Percentiles rank a stretch among this genome's conserved stretches.
These are phyloP conservation scores for Begonia loranthoides DNA, from an alignment of 306 rosid species.

Conservation along the genomic window DNA sequence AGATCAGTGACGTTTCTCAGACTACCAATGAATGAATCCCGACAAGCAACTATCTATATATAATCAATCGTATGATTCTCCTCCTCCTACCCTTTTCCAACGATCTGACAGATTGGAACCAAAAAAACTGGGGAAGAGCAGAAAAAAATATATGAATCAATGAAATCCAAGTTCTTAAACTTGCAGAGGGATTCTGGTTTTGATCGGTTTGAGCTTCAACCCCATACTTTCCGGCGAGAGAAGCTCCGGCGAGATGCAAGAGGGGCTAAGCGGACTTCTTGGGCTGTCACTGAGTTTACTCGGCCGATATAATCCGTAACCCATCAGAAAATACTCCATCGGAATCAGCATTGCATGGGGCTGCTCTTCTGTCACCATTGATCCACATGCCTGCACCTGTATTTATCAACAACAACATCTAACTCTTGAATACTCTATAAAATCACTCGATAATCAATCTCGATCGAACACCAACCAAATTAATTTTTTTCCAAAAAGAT, in stretches of 20 bases:
- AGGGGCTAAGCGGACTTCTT: slow-evolving; percentile 72
- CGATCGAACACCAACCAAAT: too few species aligned
- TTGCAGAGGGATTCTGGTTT: slow-evolving; percentile 43
- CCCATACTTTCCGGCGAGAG: slow-evolving; percentile 99
- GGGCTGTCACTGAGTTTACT: slow-evolving; percentile 59
- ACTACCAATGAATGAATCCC: too few species aligned
- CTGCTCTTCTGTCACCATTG: slow-evolving; percentile 95
- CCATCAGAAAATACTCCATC: slow-evolving; percentile 80
- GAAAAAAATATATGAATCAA: too few species aligned
- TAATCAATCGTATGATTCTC: too few species aligned
- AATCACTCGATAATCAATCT: too few species aligned
- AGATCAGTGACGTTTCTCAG: too few species aligned
- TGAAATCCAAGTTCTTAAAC: slow-evolving; percentile 10
- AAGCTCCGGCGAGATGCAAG: slow-evolving; percentile 86
- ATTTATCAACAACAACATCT: neutral
- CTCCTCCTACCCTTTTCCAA: too few species aligned
- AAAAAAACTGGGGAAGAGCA: too few species aligned
- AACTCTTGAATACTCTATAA: too few species aligned
- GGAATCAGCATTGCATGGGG: slow-evolving; percentile 96
- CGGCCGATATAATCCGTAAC: slow-evolving; percentile 72
- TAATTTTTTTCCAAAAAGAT: neutral
- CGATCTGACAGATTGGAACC: too few species aligned
- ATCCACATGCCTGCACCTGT: slow-evolving; percentile 94
- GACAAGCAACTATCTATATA: too few species aligned
- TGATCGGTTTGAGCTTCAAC: slow-evolving; percentile 77